Evolutionary conservation across 169 alveolate genomes (phyloP).

Genomic region (Cryptosporidium andersoni): DNA sequence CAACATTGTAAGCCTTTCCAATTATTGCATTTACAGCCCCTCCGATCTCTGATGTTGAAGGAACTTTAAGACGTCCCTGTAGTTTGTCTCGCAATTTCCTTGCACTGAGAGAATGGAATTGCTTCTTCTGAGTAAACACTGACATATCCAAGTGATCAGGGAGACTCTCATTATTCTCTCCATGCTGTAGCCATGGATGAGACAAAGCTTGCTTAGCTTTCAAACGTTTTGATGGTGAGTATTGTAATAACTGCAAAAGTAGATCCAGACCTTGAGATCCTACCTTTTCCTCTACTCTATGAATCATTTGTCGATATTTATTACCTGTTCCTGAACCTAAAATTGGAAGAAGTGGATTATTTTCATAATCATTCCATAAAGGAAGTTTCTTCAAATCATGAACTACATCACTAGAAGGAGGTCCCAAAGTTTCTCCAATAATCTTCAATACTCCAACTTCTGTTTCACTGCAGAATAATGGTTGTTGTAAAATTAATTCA

Average conservation of each 20-base stretch:
- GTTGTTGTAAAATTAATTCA: conserved; percentile 88
- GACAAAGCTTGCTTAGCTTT: conserved; percentile 79
- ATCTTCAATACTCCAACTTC: conserved; percentile 85
- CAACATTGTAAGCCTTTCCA: conserved; percentile 56
- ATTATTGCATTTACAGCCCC: conserved; percentile 62
- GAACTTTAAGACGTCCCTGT: conserved; percentile 50
- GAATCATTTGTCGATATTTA: conserved; percentile 52
- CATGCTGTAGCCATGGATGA: conserved; percentile 78
- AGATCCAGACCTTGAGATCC: conserved; percentile 78
- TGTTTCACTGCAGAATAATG: conserved; percentile 88
- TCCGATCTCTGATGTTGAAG: conserved; percentile 42
- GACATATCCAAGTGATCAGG: conserved; percentile 63
- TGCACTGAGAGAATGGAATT: conserved; percentile 62
- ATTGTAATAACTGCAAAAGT: conserved; percentile 75
- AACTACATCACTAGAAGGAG: conserved; percentile 74
- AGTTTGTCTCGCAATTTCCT: conserved; percentile 60
- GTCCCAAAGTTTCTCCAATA: conserved; percentile 83
- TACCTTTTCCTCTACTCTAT: conserved; percentile 63
- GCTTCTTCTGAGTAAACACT: conserved; percentile 24
- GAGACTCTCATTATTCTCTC: conserved; percentile 3
- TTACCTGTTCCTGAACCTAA: conserved; percentile 69
- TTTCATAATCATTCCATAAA: conserved; percentile 68
- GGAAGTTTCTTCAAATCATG: conserved; percentile 71
- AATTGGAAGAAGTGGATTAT: conserved; percentile 36
- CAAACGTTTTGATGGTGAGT: conserved; percentile 78